Evolutionary conservation across 2,329 filamentous ascomycete genomes (phyloP), one percentile per base, ranked within the genome.

Genomic region (Fusarium sp.): DNA sequence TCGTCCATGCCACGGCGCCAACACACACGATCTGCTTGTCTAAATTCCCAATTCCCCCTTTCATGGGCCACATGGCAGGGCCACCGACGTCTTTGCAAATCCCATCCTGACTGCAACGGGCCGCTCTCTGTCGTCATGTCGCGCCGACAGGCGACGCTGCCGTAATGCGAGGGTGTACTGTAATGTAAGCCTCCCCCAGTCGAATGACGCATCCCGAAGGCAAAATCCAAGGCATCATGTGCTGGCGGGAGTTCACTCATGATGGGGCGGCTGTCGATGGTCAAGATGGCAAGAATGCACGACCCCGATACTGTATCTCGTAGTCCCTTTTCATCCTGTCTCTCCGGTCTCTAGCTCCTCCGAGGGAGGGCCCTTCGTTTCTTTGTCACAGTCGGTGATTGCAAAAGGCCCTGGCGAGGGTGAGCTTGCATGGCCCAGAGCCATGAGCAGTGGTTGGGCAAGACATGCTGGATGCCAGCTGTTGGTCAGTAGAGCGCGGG

Each of bases 21-120:
- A 64, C 68, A 72, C 68, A 70, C 48, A 39, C 57, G 67, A 75
- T 73, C 65, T 71, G n/a, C 65, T 57, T 70, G 18, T 68, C 68
- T n/a, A 20, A 57, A 67, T 66, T 65, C 63, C 62, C 68, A 65
- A 18, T n/a, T 58, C 62, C 68, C 67, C 65, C 67, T 65, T 54
- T 56, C 62, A 58, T 61, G 68, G 68, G 45, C 75, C 75, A 77
- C 67, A 75, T 73, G 74, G 65, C 54, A 65, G 48, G 65, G 64
- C 69, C 69, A 64, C 71, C 52, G 69, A 69, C 65, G 69, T 73
- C 45, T 64, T 72, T 69, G 52, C 62, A 24, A 52, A 74, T 33
- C 56, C 52, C 54, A 43, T 74, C 50, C 43, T 58, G 31, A 56
- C 63, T 52, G 67, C 54, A 64, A 59, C 41, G 61, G 61, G 64